A percentile compares a stretch with the other conserved stretches of the same genome.
Evolutionary conservation across 352 stramenopile species (phyloP).

Genomic region (Phytophthora hibernalis): DNA sequence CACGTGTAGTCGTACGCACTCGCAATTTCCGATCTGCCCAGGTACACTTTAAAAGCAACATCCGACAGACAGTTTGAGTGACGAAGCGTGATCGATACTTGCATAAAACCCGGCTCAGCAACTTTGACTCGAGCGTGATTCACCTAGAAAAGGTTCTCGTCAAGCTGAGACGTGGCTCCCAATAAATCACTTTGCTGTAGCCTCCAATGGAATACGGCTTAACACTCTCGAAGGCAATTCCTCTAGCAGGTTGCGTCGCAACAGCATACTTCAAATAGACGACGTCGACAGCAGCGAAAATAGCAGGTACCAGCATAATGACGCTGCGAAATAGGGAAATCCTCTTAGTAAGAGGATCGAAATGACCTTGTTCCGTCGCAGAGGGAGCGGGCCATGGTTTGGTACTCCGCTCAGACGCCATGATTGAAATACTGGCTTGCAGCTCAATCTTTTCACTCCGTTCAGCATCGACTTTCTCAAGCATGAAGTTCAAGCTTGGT

Average conservation of each 20-base stretch:
- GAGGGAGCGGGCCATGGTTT: not conserved
- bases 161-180: not conserved
- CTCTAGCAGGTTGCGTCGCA: not conserved
- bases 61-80: constrained; percentile 20
- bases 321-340: not conserved
- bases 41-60: constrained; percentile 25
- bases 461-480: not conserved
- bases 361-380: not conserved
- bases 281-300: not conserved
- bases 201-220: not conserved
- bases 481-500: constrained; percentile 12
- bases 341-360: not conserved
- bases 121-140: constrained; percentile 2
- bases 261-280: not conserved
- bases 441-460: constrained; percentile 12
- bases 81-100: constrained; percentile 15
- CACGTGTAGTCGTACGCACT: constrained; percentile 21
- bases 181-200: constrained; percentile 4
- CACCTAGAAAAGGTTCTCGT: not conserved
- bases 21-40: not conserved
- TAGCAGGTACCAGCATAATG: not conserved
- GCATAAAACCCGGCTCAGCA: not conserved
- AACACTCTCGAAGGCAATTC: constrained; percentile 20
- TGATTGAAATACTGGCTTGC: constrained; percentile 9
- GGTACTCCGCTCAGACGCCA: not conserved